These are phyloP conservation scores for Microdochium bolleyi DNA, from an alignment of 2,329 filamentous ascomycete genomes.

Conservation along the genomic window DNA sequence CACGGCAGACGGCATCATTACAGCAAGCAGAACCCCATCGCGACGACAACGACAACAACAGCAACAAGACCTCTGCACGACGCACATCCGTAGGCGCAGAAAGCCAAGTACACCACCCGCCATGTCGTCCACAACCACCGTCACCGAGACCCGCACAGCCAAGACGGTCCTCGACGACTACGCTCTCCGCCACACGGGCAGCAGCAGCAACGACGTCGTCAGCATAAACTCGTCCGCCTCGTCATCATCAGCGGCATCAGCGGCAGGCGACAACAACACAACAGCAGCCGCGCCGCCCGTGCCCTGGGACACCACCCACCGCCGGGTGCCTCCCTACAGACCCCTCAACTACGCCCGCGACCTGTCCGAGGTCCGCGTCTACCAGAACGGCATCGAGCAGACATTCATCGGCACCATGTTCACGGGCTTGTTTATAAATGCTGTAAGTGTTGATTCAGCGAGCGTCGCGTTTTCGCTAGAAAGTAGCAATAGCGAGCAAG, in stretches of 20 bases:
- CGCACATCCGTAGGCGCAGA: not conserved
- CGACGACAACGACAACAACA: not conserved
- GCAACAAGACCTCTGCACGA: not conserved
- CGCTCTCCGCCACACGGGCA: not conserved
- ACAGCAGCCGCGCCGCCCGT: not conserved
- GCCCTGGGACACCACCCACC: constrained; percentile 8
- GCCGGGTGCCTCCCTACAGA: constrained; percentile 17
- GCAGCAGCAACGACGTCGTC: not conserved
- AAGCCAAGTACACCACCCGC: not conserved
- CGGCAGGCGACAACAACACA: not conserved
- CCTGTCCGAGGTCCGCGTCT: constrained; percentile 12
- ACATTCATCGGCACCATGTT: constrained; percentile 18
- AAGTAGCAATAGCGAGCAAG: not conserved
- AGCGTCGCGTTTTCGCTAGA: too few species aligned
- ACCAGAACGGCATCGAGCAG: constrained; percentile 12
- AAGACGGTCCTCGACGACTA: not conserved
- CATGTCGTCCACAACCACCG: not conserved
- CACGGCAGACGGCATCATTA: too few species aligned
- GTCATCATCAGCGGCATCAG: not conserved
- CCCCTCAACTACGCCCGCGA: constrained; percentile 16
- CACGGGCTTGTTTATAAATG: constrained; percentile 15
- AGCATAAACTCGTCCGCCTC: not conserved
- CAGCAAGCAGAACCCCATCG: too few species aligned
- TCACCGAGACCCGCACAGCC: not conserved
- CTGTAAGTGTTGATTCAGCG: constrained; percentile 15